A percentile compares a stretch with the other conserved stretches of the same genome.
Evolutionary conservation across 2,329 filamentous ascomycete species (phyloP).

Genomic region (Colletotrichum camelliae): DNA sequence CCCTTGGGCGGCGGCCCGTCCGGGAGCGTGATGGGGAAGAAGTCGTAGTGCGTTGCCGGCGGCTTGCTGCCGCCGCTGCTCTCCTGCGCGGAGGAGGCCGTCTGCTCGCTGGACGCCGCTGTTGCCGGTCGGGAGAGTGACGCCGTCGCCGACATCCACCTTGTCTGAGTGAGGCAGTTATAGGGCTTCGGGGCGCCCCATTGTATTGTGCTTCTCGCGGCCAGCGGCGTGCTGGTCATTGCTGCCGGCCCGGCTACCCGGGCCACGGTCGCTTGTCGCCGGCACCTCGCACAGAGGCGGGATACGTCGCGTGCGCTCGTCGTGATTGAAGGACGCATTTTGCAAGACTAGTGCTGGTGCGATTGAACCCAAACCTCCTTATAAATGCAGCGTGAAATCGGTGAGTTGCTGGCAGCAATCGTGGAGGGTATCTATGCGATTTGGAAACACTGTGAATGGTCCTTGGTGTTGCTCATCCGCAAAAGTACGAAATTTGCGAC

Average conservation of each 20-base stretch:
- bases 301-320: slow-evolving; percentile 31
- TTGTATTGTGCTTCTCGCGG: background rate
- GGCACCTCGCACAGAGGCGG: slow-evolving; percentile 39
- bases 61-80: background rate
- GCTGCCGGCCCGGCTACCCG: slow-evolving; percentile 19
- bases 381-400: background rate
- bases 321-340: slow-evolving; percentile 31
- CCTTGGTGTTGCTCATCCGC: background rate
- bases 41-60: slow-evolving; percentile 74
- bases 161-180: background rate
- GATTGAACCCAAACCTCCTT: background rate
- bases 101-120: background rate
- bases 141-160: slow-evolving; percentile 13
- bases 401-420: background rate
- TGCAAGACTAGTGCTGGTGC: background rate
- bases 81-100: background rate
- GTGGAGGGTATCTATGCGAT: background rate
- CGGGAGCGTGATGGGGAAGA: slow-evolving; percentile 85
- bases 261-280: slow-evolving; percentile 30
- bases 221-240: background rate
- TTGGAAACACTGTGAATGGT: background rate
- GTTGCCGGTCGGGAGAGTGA: background rate
- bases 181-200: background rate
- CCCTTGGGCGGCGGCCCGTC: slow-evolving; percentile 78
- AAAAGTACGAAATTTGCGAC: background rate